Evolutionary conservation across 1,139 yeast genomes (phyloP).

Genomic region (Pichia sp.): DNA sequence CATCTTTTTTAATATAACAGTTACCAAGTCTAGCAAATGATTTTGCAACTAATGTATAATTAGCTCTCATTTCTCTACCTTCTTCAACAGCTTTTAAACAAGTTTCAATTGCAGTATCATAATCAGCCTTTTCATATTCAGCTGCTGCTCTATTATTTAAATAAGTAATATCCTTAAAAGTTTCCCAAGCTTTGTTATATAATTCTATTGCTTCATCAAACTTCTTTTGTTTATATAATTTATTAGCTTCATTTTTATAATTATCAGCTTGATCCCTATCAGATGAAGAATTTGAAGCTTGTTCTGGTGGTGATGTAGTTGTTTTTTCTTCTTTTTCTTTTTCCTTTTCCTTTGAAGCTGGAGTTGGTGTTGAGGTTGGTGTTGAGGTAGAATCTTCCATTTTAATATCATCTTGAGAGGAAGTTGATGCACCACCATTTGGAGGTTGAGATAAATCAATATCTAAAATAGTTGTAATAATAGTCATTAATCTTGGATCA

Average conservation of each 20-base stretch:
- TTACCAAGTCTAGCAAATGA: slow-evolving; percentile 90
- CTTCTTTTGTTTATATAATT: slow-evolving; percentile 75
- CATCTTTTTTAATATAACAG: slow-evolving; percentile 67
- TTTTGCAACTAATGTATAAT: slow-evolving; percentile 86
- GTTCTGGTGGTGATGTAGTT: slow-evolving; percentile 17
- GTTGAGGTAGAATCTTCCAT: slow-evolving; percentile 23
- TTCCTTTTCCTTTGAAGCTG: slow-evolving; percentile 11
- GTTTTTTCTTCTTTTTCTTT: slow-evolving; percentile 3
- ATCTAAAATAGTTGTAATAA: slow-evolving; percentile 84
- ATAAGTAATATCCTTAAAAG: slow-evolving; percentile 80
- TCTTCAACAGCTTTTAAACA: slow-evolving; percentile 79
- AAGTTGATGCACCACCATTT: slow-evolving; percentile 30
- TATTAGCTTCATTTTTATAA: slow-evolving; percentile 81
- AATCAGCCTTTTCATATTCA: slow-evolving; percentile 92
- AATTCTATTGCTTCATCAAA: slow-evolving; percentile 89
- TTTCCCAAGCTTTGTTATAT: slow-evolving; percentile 83
- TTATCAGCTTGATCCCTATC: slow-evolving; percentile 60
- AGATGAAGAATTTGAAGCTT: slow-evolving; percentile 4
- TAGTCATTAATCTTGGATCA: slow-evolving; percentile 85
- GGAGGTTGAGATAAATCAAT: slow-evolving; percentile 50
- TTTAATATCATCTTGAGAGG: slow-evolving; percentile 24
- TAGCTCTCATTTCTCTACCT: slow-evolving; percentile 87
- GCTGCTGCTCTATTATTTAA: slow-evolving; percentile 97
- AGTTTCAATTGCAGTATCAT: slow-evolving; percentile 74
- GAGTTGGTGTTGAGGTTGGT: slow-evolving; percentile 4